Evolutionary conservation across 768 basidiomycete genomes (phyloP), one percentile per base, ranked within the genome.

Genomic region (Kwoniella dendrophila): DNA sequence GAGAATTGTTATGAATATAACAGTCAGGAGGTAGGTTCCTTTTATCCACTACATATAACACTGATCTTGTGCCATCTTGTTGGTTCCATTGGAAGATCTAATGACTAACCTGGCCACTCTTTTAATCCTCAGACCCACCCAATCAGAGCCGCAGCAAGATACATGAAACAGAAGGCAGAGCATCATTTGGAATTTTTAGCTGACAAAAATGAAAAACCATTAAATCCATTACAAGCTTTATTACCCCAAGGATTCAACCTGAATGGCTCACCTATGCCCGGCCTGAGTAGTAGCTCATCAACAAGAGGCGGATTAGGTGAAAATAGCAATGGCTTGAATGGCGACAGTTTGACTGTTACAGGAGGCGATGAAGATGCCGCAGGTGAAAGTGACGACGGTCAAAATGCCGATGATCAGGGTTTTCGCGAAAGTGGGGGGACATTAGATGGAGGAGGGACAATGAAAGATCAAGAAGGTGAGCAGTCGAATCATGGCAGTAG

Each of bases 1-100:
- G 86, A 86, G 47, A 99, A 98, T 68, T 97, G 95, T 79, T 85
- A 88, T 66, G 86, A 84, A 4, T 98, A 98, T 79, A 99, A 99
- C 78, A 88, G 90, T 18, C 84, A 87, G 11, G 89, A 92, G 82
- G 94, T 92, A 69, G 63, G 88, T 83, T 16, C n/a, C 24, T 16
- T 53, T 50, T 11, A 33, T 26, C 16, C 4, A 36, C 45, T 8
- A 27, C 45, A 48, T 10, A 54, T 36, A 36, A 7, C 16, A 27
- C 51, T 32, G 10, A 29, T n/a, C 48, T 24, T 7, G 29, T 8
- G 11, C 3, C 26, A 27, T 14, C 29, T 50, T n/a, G n/a, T n/a
- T n/a, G n/a, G n/a, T n/a, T 38, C 36, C 44, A 43, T 50, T 59
- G 36, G 27, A 22, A 38, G 8, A 38, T 38, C 8, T 18, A 8